Evolutionary conservation across 495 filamentous ascomycete genomes (phyloP).

Genomic region (Umbilicaria muhlenbergii): DNA sequence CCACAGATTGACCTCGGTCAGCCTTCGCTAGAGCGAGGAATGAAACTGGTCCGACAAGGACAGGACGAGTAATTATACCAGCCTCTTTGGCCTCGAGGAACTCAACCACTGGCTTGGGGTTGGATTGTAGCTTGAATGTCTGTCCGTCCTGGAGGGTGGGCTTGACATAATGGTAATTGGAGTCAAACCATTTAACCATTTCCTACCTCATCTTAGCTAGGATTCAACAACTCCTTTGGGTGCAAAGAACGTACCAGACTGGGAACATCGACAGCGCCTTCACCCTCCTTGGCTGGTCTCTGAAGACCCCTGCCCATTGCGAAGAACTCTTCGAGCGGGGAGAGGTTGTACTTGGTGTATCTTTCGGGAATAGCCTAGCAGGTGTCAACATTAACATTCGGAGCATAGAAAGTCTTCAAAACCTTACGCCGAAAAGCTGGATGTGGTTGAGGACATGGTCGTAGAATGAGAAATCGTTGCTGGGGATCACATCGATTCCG

Average conservation of each 20-base stretch:
- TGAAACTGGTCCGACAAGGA: constrained; percentile 87
- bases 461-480: constrained; percentile 98
- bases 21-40: constrained; percentile 95
- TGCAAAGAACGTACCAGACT: constrained; percentile 37
- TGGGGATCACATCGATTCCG: constrained; percentile 91
- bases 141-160: constrained; percentile 92
- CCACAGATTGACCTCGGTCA: constrained; percentile 78
- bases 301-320: constrained; percentile 98
- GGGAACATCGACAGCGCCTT: constrained; percentile 76
- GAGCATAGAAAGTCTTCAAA: background rate
- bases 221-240: background rate
- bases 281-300: constrained; percentile 40
- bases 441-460: constrained; percentile 98
- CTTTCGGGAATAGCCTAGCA: constrained; percentile 69
- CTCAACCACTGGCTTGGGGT: constrained; percentile 86
- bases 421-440: constrained; percentile 86
- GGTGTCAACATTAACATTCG: background rate
- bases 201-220: constrained; percentile 33
- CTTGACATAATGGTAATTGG: constrained; percentile 99
- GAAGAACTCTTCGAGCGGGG: constrained; percentile 90
- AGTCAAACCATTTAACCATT: constrained; percentile 99
- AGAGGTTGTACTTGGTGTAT: constrained; percentile 72
- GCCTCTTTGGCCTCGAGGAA: constrained; percentile 96
- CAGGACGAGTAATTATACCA: constrained; percentile 81
- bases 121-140: constrained; percentile 70